Percentiles rank a stretch among this genome's conserved stretches.
Conservation (phyloP, 2,329 filamentous ascomycete species). For the Huntiella decipiens region DNA sequence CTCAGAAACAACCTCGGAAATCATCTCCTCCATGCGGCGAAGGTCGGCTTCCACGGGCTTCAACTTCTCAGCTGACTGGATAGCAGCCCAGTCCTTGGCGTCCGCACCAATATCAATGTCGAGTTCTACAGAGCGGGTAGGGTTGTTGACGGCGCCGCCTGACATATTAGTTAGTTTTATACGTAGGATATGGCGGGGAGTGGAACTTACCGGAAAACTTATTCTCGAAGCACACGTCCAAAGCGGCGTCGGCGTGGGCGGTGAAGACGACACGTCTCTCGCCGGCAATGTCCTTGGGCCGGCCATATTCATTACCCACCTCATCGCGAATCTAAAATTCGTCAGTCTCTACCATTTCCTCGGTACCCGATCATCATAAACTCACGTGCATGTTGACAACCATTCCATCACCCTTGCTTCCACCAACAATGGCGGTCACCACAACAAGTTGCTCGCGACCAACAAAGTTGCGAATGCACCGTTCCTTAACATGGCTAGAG, state of each 20-base stretch:
- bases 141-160: slow-evolving; percentile 22
- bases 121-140: slow-evolving; percentile 61
- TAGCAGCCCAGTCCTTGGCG: slow-evolving; percentile 93
- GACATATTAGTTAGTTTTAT: neutral
- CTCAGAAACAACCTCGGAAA: slow-evolving; percentile 72
- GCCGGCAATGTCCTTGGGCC: slow-evolving; percentile 75
- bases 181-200: neutral
- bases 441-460: slow-evolving; percentile 82
- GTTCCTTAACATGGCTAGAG: slow-evolving; percentile 44
- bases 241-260: slow-evolving; percentile 73
- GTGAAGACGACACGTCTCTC: slow-evolving; percentile 91
- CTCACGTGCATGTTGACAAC: slow-evolving; percentile 79
- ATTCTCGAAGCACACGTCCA: slow-evolving; percentile 96
- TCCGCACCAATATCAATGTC: slow-evolving; percentile 94
- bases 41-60: slow-evolving; percentile 94
- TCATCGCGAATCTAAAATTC: slow-evolving; percentile 67
- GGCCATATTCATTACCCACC: slow-evolving; percentile 87
- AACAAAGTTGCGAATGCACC: slow-evolving; percentile 95
- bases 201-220: slow-evolving; percentile 43
- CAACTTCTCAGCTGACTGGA: slow-evolving; percentile 91
- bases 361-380: slow-evolving; percentile 13
- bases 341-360: slow-evolving; percentile 8
- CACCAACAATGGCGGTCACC: slow-evolving; percentile 74
- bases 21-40: slow-evolving; percentile 77
- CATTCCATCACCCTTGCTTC: slow-evolving; percentile 81